Conservation (phyloP, 192 early-diverging fungal genomes). For the Coemansia biformis region DNA sequence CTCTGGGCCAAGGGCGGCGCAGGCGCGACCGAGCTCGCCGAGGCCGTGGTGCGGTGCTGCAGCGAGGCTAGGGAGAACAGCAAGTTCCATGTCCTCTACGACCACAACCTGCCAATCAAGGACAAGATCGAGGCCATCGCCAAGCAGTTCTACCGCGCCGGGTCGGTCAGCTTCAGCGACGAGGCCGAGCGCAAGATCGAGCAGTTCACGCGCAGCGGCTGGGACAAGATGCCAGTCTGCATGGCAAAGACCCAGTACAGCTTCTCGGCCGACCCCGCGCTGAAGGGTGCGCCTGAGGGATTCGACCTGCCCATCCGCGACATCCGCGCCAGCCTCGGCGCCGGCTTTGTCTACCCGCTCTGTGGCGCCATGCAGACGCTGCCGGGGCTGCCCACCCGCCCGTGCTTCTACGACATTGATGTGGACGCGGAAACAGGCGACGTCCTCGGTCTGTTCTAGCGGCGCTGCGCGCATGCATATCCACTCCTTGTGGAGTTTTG, state of each 20-base stretch:
- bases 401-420: conserved; percentile 95
- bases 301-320: conserved; percentile 93
- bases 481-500: background rate
- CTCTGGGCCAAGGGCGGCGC: conserved; percentile 93
- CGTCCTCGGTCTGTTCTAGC: conserved; percentile 83
- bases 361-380: conserved; percentile 97
- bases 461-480: conserved; percentile 2
- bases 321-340: conserved; percentile 90
- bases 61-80: conserved; percentile 1
- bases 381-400: conserved; percentile 94
- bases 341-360: conserved; percentile 96
- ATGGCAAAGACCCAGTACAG: conserved; percentile 99
- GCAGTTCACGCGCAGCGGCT: conserved; percentile 81
- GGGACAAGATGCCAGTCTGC: conserved; percentile 86
- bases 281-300: conserved; percentile 88
- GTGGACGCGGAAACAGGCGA: conserved; percentile 79
- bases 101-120: conserved; percentile 68
- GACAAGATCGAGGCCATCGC: conserved; percentile 91
- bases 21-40: conserved; percentile 82
- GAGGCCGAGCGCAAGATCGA: conserved; percentile 85
- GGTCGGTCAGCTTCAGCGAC: conserved; percentile 79
- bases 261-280: conserved; percentile 85
- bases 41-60: conserved; percentile 59
- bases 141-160: conserved; percentile 92
- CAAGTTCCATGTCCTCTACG: conserved; percentile 86